Conservation (phyloP, 139 green algal species). For the Micractinium sp. region DNA sequence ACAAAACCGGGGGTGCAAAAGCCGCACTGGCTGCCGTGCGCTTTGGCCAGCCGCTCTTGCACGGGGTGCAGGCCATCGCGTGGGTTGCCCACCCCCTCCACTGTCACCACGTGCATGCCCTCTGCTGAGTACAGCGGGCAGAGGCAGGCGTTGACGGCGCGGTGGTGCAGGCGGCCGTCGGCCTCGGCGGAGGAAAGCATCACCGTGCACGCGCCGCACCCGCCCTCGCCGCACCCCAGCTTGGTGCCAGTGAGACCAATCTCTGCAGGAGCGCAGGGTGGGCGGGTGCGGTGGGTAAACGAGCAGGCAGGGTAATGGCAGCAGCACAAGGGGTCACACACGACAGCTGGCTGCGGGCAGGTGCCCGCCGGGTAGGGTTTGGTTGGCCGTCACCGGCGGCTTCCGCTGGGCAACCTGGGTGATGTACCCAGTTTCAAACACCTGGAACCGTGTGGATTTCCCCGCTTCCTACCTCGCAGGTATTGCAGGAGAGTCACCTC, state of each 20-base stretch:
- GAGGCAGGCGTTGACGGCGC: conserved; percentile 94
- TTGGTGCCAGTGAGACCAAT: conserved; percentile 90
- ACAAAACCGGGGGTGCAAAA: conserved; percentile 99
- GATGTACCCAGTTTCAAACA: too few relatives aligned
- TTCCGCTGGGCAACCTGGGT: neutral
- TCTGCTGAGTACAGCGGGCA: conserved; percentile 93
- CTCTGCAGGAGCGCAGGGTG: conserved; percentile 53
- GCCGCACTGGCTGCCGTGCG: conserved; percentile 96
- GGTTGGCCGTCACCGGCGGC: neutral
- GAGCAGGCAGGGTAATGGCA: neutral
- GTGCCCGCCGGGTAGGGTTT: neutral
- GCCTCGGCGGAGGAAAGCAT: conserved; percentile 84
- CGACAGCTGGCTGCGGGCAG: neutral
- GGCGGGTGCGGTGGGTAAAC: neutral
- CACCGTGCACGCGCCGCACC: conserved; percentile 96
- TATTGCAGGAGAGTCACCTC: conserved; percentile 88
- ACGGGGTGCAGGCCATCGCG: conserved; percentile 91
- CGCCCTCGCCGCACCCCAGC: conserved; percentile 95
- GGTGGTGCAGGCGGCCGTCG: conserved; percentile 67
- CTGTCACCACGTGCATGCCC: conserved; percentile 91
- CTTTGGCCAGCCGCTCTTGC: conserved; percentile 84
- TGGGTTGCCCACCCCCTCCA: conserved; percentile 82
- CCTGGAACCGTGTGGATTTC: neutral
- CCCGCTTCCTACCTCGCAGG: conserved; percentile 70
- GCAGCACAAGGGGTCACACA: neutral